Conservation (phyloP, 345 rosid genomes). For the Carallia brachiata region DNA sequence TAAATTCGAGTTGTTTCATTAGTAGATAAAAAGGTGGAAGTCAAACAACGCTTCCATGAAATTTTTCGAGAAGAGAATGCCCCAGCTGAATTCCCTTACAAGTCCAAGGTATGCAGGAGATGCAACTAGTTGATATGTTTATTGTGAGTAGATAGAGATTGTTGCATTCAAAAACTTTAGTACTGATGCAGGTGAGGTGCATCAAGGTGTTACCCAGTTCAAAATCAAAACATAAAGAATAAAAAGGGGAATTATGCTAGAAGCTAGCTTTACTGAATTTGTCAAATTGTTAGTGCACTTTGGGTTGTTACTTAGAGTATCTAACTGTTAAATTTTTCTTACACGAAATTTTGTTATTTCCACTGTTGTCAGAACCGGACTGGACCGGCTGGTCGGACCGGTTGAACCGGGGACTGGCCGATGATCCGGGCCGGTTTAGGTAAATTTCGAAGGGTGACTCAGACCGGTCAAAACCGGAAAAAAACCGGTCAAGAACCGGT, state of each 20-base stretch:
- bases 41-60: constrained; percentile 92
- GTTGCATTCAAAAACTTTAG: neutral
- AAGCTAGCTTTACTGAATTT: neutral
- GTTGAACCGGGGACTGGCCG: no score
- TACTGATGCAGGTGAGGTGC: no score
- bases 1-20: constrained; percentile 93
- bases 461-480: no score
- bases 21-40: constrained; percentile 97
- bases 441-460: no score
- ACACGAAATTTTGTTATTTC: constrained; percentile 73
- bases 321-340: constrained; percentile 24
- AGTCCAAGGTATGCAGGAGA: constrained; percentile 71
- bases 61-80: constrained; percentile 84
- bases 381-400: no score
- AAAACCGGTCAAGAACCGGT: no score
- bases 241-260: neutral
- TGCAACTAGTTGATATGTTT: neutral
- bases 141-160: neutral
- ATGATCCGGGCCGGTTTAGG: no score
- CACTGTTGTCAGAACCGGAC: no score
- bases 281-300: neutral
- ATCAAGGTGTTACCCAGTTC: no score
- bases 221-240: no score
- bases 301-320: constrained; percentile 5
- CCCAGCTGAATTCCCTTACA: constrained; percentile 85